Conservation (phyloP, 1,284 basidiomycete genomes). For the Naganishia cerealis region DNA sequence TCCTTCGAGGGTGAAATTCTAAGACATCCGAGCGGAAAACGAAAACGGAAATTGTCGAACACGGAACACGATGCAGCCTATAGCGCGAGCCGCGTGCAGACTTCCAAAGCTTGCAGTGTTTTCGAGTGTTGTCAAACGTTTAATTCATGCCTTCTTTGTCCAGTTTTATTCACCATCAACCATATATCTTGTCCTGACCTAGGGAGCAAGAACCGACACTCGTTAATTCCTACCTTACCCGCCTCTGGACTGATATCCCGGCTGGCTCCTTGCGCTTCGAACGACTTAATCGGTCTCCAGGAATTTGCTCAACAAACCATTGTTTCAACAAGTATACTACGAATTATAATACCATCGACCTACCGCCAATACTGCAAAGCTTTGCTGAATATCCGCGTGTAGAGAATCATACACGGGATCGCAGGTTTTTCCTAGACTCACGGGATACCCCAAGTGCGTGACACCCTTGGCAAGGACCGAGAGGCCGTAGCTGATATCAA, state of each 20-base stretch:
- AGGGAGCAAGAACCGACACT: not conserved
- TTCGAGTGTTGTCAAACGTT: not conserved
- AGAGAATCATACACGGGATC: too few relatives aligned
- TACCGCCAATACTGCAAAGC: not conserved
- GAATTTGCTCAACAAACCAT: not conserved
- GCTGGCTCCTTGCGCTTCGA: not conserved
- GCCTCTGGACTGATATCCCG: not conserved
- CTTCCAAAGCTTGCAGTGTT: not conserved
- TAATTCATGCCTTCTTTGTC: not conserved
- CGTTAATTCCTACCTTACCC: not conserved
- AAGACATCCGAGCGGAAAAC: constrained; percentile 1
- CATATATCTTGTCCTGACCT: not conserved
- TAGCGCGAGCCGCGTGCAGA: not conserved
- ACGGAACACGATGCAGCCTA: not conserved
- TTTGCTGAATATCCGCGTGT: not conserved
- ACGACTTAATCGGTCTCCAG: not conserved
- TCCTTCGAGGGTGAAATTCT: not conserved
- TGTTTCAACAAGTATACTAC: not conserved
- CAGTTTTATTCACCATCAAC: not conserved
- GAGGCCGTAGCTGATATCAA: not conserved
- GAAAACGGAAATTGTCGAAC: not conserved
- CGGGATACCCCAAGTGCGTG: not conserved
- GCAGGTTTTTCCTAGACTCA: too few relatives aligned
- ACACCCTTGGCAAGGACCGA: not conserved
- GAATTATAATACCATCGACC: not conserved